Percentiles rank a stretch among this genome's conserved stretches.
These are phyloP conservation scores for Fusarium nanum DNA, from an alignment of 2,329 filamentous ascomycete species.

Conservation along the genomic window DNA sequence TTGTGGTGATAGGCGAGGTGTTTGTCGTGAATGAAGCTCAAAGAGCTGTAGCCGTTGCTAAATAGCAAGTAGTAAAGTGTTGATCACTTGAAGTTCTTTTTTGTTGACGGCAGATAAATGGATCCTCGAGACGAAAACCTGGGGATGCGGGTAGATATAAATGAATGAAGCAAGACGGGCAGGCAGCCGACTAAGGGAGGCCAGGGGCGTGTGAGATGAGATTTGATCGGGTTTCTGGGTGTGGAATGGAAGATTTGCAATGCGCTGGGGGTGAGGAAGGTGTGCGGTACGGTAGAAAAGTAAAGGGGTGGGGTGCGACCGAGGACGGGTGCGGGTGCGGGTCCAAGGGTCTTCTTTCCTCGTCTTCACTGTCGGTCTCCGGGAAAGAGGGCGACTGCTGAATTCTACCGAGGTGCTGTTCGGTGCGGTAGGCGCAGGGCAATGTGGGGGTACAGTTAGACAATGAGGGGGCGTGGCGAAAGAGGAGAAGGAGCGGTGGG, in stretches of 20 bases:
- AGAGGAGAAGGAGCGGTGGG: constrained; percentile 33
- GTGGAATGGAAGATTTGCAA: constrained; percentile 34
- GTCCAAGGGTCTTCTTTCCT: constrained; percentile 21
- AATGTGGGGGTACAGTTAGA: neutral
- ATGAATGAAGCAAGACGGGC: constrained; percentile 43
- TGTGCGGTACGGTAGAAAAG: constrained; percentile 2
- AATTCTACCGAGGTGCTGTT: constrained; percentile 8
- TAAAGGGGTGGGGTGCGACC: constrained; percentile 14
- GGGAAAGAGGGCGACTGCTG: constrained; percentile 20
- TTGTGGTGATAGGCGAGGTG: constrained; percentile 40
- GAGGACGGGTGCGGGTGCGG: constrained; percentile 30
- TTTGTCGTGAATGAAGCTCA: constrained; percentile 35
- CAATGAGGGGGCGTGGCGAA: constrained; percentile 21
- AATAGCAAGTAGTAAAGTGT: constrained; percentile 30
- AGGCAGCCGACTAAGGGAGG: constrained; percentile 44
- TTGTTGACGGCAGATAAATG: constrained; percentile 36
- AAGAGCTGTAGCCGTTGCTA: constrained; percentile 34
- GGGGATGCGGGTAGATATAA: constrained; percentile 47
- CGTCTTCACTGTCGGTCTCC: constrained; percentile 21
- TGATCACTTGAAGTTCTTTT: constrained; percentile 36
- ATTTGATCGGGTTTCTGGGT: constrained; percentile 25
- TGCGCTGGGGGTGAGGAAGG: constrained; percentile 16
- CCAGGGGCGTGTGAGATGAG: constrained; percentile 36
- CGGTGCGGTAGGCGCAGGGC: neutral
- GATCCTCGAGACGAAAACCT: constrained; percentile 33